Base-by-base conservation (phyloP, 331 rosid species). In the Acacia pycnantha region DNA sequence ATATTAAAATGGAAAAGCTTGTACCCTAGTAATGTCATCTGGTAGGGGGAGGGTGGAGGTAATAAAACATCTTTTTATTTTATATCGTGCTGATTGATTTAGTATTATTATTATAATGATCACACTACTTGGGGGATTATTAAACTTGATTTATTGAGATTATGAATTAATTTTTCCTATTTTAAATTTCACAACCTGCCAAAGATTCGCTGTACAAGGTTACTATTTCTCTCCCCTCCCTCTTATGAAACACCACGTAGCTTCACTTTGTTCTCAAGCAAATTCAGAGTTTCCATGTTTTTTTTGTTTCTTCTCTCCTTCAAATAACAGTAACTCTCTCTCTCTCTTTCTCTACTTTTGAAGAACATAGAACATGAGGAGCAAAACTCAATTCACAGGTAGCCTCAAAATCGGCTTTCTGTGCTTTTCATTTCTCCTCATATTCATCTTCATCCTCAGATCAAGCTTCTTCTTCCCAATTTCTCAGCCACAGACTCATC, bases 341-440 rank as follows among this genome's bases (percentile, higher is more conserved):
- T 58, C 64, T 31, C 68, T 18, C 27, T n/a, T n/a, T 19, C 26
- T 44, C n/a, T 27, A 53, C 59, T 53, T 53, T 19, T 19, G 4
- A 16, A 44, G 56, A 67, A 41, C 43, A 16, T 1, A 61, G n/a
- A 86, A 73, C 29, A 90, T 92, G 92, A 95, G 94, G 85, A 73
- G 91, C 82, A 90, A 88, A 77, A 44, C 88, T 35, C 94, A 85
- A 82, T 79, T 88, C 76, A 77, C 91, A 56, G 67, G 88, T 73
- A 85, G 70, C 84, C 86, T 90, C 47, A 95, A 93, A 80, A 79
- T 95, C 62, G 62, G 88, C 41, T 53, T 89, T 8, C 58, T 87
- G 37, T 77, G 80, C 81, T 73, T 85, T 48, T 68, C 87, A 14
- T 79, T 84, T 58, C 61, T 89, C 83, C 47, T 85, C 79, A 46